Evolutionary conservation across 2,329 filamentous ascomycete genomes (phyloP).

Genomic region (Camillea tinctor): DNA sequence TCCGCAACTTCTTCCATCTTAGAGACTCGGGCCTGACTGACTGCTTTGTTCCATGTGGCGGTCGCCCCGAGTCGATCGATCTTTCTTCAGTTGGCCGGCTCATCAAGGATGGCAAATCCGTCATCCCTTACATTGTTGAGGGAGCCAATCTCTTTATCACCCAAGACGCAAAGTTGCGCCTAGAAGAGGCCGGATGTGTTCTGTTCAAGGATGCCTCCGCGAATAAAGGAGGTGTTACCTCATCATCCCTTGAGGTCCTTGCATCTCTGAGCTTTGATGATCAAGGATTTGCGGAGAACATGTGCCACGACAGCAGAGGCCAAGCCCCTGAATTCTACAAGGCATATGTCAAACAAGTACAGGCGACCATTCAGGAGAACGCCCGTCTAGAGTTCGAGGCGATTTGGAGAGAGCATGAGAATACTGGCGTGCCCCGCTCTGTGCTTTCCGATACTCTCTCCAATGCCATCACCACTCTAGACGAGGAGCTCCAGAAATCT

Average conservation of each 20-base stretch:
- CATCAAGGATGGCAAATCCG: constrained; percentile 84
- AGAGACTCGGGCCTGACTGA: constrained; percentile 76
- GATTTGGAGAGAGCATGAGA: constrained; percentile 91
- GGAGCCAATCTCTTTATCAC: constrained; percentile 98
- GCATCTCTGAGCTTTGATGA: constrained; percentile 95
- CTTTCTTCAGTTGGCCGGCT: constrained; percentile 78
- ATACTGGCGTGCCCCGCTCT: constrained; percentile 75
- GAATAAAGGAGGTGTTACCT: constrained; percentile 98
- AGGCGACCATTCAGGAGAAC: constrained; percentile 87
- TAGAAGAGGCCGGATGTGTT: constrained; percentile 93
- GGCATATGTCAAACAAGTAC: constrained; percentile 87
- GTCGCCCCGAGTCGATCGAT: constrained; percentile 94
- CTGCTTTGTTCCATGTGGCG: constrained; percentile 92
- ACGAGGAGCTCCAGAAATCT: constrained; percentile 92
- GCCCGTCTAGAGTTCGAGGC: constrained; percentile 94
- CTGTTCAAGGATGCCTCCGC: constrained; percentile 97
- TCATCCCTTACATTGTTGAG: constrained; percentile 93
- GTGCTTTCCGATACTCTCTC: constrained; percentile 91
- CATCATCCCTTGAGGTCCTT: constrained; percentile 92
- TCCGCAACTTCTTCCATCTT: constrained; percentile 97
- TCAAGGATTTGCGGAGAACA: constrained; percentile 80
- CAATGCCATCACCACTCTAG: constrained; percentile 89
- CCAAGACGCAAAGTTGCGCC: constrained; percentile 91
- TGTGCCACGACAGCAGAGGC: constrained; percentile 78
- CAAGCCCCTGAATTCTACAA: constrained; percentile 87